Percentiles rank a stretch among this genome's conserved stretches.
phyloP scores from a whole-genome alignment of 345 rosid species.

The Lenwebbia sp. region DNA sequence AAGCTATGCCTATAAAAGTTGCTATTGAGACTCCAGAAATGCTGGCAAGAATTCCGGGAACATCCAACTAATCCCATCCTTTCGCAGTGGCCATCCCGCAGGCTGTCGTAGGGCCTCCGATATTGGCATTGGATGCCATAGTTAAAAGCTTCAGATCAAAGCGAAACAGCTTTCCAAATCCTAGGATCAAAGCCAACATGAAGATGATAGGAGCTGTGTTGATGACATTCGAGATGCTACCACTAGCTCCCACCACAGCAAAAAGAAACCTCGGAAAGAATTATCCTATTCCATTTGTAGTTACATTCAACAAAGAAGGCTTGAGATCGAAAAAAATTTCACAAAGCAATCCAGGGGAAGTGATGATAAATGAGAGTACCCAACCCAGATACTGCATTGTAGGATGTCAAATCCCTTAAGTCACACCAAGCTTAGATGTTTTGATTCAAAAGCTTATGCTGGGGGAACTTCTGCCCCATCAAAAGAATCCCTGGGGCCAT shows the following conservation, averaged over 20 bases:
- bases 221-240: conserved; percentile 71
- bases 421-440: no score
- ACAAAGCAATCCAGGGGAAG: neutral
- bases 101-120: conserved; percentile 93
- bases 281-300: neutral
- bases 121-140: conserved; percentile 80
- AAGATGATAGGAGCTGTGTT: conserved; percentile 82
- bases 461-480: neutral
- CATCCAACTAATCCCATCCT: conserved; percentile 62
- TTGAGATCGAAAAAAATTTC: neutral
- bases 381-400: neutral
- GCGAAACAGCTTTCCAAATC: conserved; percentile 58
- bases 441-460: neutral
- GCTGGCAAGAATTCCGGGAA: conserved; percentile 67
- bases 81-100: conserved; percentile 90
- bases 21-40: conserved; percentile 75
- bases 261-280: conserved; percentile 49
- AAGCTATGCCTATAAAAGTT: conserved; percentile 57
- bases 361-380: neutral
- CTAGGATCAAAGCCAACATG: conserved; percentile 64
- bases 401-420: neutral
- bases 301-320: neutral
- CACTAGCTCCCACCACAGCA: conserved; percentile 79
- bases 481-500: neutral
- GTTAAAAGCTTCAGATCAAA: conserved; percentile 60